These are phyloP conservation scores for Lasiosphaeria ovina DNA, from an alignment of 495 filamentous ascomycete genomes.

Conservation along the genomic window DNA sequence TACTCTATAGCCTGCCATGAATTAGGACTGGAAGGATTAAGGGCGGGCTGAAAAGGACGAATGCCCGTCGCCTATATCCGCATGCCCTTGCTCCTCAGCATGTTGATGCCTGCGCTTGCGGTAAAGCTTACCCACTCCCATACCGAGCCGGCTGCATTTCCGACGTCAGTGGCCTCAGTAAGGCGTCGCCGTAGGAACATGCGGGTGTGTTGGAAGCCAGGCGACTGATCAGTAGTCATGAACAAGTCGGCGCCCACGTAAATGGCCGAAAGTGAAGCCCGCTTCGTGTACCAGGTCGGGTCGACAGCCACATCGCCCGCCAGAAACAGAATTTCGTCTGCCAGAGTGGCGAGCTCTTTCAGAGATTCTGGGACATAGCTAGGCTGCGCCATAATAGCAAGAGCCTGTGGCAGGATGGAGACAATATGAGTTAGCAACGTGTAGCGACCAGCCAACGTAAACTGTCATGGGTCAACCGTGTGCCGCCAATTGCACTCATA, in stretches of 20 bases:
- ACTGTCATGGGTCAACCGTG: neutral
- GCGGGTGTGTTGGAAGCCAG: slow-evolving; percentile 68
- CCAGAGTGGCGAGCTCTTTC: slow-evolving; percentile 71
- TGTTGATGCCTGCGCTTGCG: slow-evolving; percentile 59
- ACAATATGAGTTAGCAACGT: neutral
- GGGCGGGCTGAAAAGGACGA: no score
- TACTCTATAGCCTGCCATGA: no score
- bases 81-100: slow-evolving; percentile 63
- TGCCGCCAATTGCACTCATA: slow-evolving; percentile 27
- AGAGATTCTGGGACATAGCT: slow-evolving; percentile 73
- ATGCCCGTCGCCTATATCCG: slow-evolving; percentile 42
- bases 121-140: slow-evolving; percentile 78
- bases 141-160: slow-evolving; percentile 56
- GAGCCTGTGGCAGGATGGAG: slow-evolving; percentile 53
- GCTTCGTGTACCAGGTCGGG: slow-evolving; percentile 86
- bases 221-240: slow-evolving; percentile 81
- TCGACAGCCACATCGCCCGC: slow-evolving; percentile 81
- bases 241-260: slow-evolving; percentile 87
- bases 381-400: slow-evolving; percentile 83
- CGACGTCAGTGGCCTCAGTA: slow-evolving; percentile 61
- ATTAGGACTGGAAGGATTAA: no score
- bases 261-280: slow-evolving; percentile 69
- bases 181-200: slow-evolving; percentile 75
- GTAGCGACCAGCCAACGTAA: no score
- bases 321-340: slow-evolving; percentile 84